Base-by-base conservation (phyloP, 371 early-diverging fungal genomes). In the Apophysomyces variabilis region DNA sequence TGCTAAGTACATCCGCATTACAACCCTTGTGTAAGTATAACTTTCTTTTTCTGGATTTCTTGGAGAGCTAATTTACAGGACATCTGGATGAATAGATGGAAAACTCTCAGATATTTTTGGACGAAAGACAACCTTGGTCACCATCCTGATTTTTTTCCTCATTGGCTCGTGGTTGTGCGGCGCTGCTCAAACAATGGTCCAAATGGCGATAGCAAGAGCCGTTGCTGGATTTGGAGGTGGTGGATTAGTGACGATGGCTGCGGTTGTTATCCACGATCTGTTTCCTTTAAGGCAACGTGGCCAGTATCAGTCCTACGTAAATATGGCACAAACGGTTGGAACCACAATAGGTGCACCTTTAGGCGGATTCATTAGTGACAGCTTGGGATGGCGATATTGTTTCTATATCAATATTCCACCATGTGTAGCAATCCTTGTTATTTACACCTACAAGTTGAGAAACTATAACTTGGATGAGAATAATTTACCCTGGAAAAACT, bases 161-260 rank as follows among this genome's bases (percentile, higher is more conserved):
- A 9, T 71, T 1, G 80, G 80, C 6, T 79, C 86, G 1, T 62
- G 79, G 26, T 65, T 81, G 16, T 85, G 88, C 41, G 90, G 87
- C 18, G 68, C 79, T 54, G 79, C 88, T 0, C 69, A 62, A 18
- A 78, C 74, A 6, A 86, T 89, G 87, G 72, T 77, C 7, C 77
- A 87, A 78, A 78, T 96, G 50, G 88, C 92, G 44, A 72, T 88
- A n/a, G 89, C 86, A 2, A 85, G 95, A 38, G 92, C 92, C 4
- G 61, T 92, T 39, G 85, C 92, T 3, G 93, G 93, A 8, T 58
- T 90, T 11, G 95, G 97, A 3, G 95, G 93, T 0, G 92, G 91
- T 8, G 96, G 96, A 1, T 70, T 95, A 8, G 64, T 67, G 66
- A 72, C 75, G 0, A 68, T 75, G 72, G 69, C 67, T 0, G 66